Conservation (phyloP, 2,329 filamentous ascomycete genomes). For the Dryadomyces quercus-mongolicae region DNA sequence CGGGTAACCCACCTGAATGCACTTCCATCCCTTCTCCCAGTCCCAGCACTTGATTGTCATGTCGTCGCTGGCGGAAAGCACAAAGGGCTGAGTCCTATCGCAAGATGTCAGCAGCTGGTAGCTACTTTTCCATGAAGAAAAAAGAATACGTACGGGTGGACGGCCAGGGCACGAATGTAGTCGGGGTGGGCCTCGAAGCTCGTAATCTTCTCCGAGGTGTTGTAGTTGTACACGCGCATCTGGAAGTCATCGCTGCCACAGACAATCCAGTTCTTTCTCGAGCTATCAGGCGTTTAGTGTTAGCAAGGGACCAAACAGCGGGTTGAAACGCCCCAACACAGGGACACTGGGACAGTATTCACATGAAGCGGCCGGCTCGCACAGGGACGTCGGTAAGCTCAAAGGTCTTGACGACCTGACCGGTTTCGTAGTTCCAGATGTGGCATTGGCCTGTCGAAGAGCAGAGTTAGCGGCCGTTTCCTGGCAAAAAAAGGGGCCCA, state of each 20-base stretch:
- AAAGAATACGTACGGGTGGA: conserved; percentile 52
- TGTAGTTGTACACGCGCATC: conserved; percentile 58
- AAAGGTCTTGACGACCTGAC: conserved; percentile 96
- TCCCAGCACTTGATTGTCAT: conserved; percentile 99
- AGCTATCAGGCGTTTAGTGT: conserved; percentile 19
- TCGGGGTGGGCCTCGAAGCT: conserved; percentile 96
- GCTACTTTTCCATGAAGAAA: not conserved
- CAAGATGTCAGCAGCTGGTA: not conserved
- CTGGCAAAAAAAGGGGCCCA: not conserved
- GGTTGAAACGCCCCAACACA: too few species aligned
- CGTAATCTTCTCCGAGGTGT: conserved; percentile 96
- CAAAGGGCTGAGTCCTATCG: conserved; percentile 66
- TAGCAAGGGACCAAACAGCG: not conserved
- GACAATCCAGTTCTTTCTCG: conserved; percentile 98
- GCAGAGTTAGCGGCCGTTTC: not conserved
- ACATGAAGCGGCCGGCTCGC: conserved; percentile 84
- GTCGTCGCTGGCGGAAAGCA: conserved; percentile 92
- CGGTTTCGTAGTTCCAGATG: conserved; percentile 97
- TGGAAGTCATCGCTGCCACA: conserved; percentile 88
- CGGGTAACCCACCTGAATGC: conserved; percentile 50
- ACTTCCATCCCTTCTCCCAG: conserved; percentile 98
- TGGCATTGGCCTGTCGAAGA: conserved; percentile 69
- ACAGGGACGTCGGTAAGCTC: conserved; percentile 98
- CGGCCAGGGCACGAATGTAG: conserved; percentile 92
- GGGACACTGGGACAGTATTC: not conserved